These are phyloP conservation scores for Penicillium daleae DNA, from an alignment of 495 filamentous ascomycete genomes.

Conservation along the genomic window DNA sequence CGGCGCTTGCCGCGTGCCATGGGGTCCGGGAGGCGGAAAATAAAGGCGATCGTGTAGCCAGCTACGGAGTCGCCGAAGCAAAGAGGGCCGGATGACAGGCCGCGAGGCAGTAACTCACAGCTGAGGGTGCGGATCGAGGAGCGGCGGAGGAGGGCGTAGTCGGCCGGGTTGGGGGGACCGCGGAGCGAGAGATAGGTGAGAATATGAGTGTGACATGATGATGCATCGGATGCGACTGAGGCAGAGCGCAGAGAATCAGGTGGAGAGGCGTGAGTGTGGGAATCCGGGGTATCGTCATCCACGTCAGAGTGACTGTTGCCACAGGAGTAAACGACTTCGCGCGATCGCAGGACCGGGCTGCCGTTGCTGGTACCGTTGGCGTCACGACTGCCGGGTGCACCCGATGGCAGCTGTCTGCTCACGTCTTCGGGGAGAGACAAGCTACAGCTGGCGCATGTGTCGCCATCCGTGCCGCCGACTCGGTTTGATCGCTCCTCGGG, in stretches of 20 bases:
- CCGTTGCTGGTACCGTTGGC: constrained; percentile 55
- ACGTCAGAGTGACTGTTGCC: constrained; percentile 44
- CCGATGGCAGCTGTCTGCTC: constrained; percentile 56
- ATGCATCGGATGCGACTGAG: constrained; percentile 47
- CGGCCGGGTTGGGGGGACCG: constrained; percentile 71
- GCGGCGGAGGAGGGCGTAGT: constrained; percentile 83
- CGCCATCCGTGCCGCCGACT: constrained; percentile 43
- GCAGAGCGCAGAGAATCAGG: constrained; percentile 51
- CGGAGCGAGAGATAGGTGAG: constrained; percentile 86
- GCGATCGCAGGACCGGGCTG: constrained; percentile 61
- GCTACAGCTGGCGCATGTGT: constrained; percentile 63
- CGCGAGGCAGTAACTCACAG: constrained; percentile 80
- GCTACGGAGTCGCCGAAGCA: constrained; percentile 82
- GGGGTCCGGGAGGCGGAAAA: constrained; percentile 86
- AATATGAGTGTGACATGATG: constrained; percentile 73
- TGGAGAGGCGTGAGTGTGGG: constrained; percentile 44
- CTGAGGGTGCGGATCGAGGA: constrained; percentile 86
- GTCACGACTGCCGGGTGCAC: constrained; percentile 55
- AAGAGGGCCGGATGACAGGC: constrained; percentile 74
- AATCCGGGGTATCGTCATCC: constrained; percentile 43
- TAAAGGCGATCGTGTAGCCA: constrained; percentile 90
- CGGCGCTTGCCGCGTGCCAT: constrained; percentile 85
- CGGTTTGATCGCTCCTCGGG: constrained; percentile 39
- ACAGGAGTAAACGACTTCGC: constrained; percentile 52
- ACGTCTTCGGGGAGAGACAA: constrained; percentile 58